A percentile compares a stretch with the other conserved stretches of the same genome.
phyloP scores from a whole-genome alignment of 1,284 basidiomycete genomes.

The Butyriboletus appendiculatus region DNA sequence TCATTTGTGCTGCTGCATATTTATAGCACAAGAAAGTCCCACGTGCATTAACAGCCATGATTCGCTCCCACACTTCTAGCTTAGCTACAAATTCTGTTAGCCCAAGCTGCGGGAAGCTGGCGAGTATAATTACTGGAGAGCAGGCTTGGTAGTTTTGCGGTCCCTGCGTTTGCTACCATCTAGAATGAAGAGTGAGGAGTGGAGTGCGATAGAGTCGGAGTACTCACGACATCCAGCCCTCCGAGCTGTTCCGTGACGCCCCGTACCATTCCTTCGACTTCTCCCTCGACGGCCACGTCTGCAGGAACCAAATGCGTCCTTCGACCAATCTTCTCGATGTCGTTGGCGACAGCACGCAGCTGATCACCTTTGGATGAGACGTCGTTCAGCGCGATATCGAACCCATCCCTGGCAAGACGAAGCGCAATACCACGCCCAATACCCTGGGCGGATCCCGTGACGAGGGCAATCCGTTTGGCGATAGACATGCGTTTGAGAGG shows the following conservation, averaged over 20 bases:
- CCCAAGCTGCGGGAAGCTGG: background rate
- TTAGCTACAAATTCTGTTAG: constrained; percentile 16
- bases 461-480: constrained; percentile 15
- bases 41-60: constrained; percentile 31
- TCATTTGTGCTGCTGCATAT: constrained; percentile 37
- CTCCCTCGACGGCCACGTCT: constrained; percentile 12
- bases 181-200: background rate
- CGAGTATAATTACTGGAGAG: constrained; percentile 1
- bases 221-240: constrained; percentile 16
- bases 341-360: constrained; percentile 6
- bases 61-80: constrained; percentile 25
- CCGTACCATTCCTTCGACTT: constrained; percentile 13
- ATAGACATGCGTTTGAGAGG: constrained; percentile 11
- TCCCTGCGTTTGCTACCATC: constrained; percentile 22
- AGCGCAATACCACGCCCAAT: constrained; percentile 19
- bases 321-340: constrained; percentile 18
- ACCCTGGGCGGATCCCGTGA: constrained; percentile 23
- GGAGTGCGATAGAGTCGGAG: no score
- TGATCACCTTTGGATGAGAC: constrained; percentile 15
- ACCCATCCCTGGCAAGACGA: constrained; percentile 20
- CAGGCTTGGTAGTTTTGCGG: background rate
- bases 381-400: constrained; percentile 19
- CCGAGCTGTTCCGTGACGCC: constrained; percentile 6
- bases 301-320: constrained; percentile 14
- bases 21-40: constrained; percentile 37